phyloP scores from a whole-genome alignment of 345 rosid genomes.

The Citrus sp. region DNA sequence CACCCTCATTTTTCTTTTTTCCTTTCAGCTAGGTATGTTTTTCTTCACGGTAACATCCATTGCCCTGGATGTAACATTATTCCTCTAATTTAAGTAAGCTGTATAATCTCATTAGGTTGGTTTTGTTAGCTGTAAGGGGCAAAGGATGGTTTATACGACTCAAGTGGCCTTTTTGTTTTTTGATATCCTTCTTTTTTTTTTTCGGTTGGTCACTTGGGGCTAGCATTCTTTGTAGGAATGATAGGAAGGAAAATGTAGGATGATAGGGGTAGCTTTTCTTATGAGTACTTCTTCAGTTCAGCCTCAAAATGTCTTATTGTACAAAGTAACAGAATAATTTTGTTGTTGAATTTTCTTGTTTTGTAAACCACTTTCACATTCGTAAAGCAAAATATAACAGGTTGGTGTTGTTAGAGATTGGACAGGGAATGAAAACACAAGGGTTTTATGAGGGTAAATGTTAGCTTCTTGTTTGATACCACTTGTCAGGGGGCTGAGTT shows the following conservation, averaged over 20 bases:
- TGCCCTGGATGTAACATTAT: constrained; percentile 28
- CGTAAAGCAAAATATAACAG: background rate
- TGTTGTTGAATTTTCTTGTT: background rate
- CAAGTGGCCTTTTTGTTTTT: background rate
- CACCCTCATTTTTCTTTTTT: constrained; percentile 8
- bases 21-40: background rate
- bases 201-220: constrained; percentile 3
- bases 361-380: background rate
- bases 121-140: constrained; percentile 22
- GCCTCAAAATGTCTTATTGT: constrained; percentile 21
- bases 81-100: constrained; percentile 13
- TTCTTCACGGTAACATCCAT: constrained; percentile 18
- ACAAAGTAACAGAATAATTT: constrained; percentile 17
- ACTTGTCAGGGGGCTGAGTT: too few relatives aligned
- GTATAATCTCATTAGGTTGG: constrained; percentile 30
- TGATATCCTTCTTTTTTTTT: background rate
- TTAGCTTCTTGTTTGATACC: too few relatives aligned
- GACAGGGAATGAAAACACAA: background rate
- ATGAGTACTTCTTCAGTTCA: constrained; percentile 2
- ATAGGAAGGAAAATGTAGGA: constrained; percentile 18
- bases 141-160: constrained; percentile 8
- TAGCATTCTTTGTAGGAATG: constrained; percentile 21
- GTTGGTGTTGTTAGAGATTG: background rate
- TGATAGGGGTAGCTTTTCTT: constrained; percentile 14
- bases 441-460: too few relatives aligned